Percentiles rank a stretch among this genome's conserved stretches.
phyloP scores from a whole-genome alignment of 2,329 filamentous ascomycete genomes.

The Parafenestella ontariensis region DNA sequence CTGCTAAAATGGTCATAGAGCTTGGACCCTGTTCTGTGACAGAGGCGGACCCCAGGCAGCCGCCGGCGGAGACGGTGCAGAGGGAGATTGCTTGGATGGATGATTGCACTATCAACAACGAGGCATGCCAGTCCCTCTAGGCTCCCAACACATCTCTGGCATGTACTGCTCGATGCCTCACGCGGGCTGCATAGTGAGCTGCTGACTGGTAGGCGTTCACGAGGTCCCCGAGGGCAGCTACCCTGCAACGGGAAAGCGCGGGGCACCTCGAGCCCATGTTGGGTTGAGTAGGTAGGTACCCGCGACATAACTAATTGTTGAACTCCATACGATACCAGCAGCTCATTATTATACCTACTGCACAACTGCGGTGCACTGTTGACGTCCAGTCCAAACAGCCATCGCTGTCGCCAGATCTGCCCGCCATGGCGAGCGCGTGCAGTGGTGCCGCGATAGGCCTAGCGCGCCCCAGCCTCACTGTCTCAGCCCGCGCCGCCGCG shows the following conservation, averaged over 20 bases:
- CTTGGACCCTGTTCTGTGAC: constrained; percentile 26
- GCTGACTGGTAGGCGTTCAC: constrained; percentile 26
- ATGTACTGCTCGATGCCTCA: constrained; percentile 19
- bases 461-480: constrained; percentile 28
- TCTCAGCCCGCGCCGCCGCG: constrained; percentile 21
- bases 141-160: constrained; percentile 9
- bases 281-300: not conserved
- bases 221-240: constrained; percentile 14
- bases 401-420: not conserved
- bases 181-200: constrained; percentile 20
- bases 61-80: constrained; percentile 8
- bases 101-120: constrained; percentile 11
- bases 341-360: too few relatives aligned
- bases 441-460: constrained; percentile 5
- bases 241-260: constrained; percentile 17
- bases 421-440: constrained; percentile 13
- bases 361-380: too few relatives aligned
- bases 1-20: constrained; percentile 22
- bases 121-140: constrained; percentile 8
- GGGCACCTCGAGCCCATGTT: constrained; percentile 3
- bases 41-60: constrained; percentile 21
- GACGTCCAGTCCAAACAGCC: too few relatives aligned
- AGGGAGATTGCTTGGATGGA: too few relatives aligned
- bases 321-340: not conserved
- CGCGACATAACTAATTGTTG: too few relatives aligned